These are phyloP conservation scores for Hymenoscyphus repandus DNA, from an alignment of 2,329 filamentous ascomycete genomes.

Conservation along the genomic window DNA sequence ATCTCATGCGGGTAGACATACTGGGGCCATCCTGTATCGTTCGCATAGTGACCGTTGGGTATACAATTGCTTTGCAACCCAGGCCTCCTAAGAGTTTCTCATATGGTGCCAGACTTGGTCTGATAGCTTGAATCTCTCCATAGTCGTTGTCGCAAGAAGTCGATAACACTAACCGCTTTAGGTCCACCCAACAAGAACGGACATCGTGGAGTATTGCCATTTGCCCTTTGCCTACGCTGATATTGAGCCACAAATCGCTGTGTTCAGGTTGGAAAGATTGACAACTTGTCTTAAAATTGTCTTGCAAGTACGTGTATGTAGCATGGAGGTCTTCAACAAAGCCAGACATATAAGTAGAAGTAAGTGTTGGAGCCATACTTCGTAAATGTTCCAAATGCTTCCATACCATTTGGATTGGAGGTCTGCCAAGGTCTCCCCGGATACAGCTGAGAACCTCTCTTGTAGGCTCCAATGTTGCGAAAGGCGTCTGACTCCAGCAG, in stretches of 20 bases:
- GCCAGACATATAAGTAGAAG: slow-evolving; percentile 4
- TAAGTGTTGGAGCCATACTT: slow-evolving; percentile 9
- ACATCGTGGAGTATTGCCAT: slow-evolving; percentile 11
- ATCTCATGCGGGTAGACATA: slow-evolving; percentile 4
- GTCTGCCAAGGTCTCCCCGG: slow-evolving; percentile 1
- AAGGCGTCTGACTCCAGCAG: slow-evolving; percentile 25
- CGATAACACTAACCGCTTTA: slow-evolving; percentile 20
- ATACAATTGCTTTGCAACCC: slow-evolving; percentile 20
- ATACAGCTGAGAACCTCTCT: slow-evolving; percentile 8
- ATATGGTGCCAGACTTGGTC: slow-evolving; percentile 17
- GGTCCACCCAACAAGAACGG: slow-evolving; percentile 15
- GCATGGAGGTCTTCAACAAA: slow-evolving; percentile 18
- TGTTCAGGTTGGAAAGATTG: slow-evolving; percentile 4
- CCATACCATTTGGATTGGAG: slow-evolving; percentile 15
- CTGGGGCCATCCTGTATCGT: neutral
- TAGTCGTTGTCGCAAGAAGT: slow-evolving; percentile 26
- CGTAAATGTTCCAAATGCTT: slow-evolving; percentile 20
- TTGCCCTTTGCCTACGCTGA: slow-evolving; percentile 3
- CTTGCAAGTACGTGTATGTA: slow-evolving; percentile 23
- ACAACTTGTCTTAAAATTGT: slow-evolving; percentile 7
- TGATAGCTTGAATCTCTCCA: slow-evolving; percentile 18
- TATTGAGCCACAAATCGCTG: slow-evolving; percentile 21
- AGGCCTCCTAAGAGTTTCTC: slow-evolving; percentile 20
- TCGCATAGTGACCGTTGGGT: slow-evolving; percentile 17
- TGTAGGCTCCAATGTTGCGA: slow-evolving; percentile 14